Evolutionary conservation across 2,329 filamentous ascomycete genomes (phyloP).

Genomic region (Acephala macrosclerotiorum): DNA sequence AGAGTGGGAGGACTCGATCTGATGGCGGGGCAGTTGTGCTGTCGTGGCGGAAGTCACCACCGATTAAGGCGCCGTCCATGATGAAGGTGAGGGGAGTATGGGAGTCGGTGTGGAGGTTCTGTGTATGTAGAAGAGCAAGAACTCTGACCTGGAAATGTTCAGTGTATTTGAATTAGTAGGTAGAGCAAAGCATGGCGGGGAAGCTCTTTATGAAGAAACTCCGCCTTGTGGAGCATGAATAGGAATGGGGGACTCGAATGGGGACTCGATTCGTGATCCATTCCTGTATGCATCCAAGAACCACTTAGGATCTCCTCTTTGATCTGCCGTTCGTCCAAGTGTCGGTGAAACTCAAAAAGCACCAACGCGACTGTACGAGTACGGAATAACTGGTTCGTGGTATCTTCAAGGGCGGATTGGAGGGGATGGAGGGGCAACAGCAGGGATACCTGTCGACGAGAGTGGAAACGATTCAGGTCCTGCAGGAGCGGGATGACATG

Average conservation of each 20-base stretch:
- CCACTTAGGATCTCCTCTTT: not conserved
- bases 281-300: slow-evolving; percentile 1
- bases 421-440: slow-evolving; percentile 16
- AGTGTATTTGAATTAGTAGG: not conserved
- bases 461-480: slow-evolving; percentile 3
- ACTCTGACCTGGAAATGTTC: not conserved
- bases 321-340: not conserved
- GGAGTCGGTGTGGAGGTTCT: not conserved
- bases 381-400: no score
- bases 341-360: not conserved
- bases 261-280: not conserved
- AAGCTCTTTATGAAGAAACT: not conserved
- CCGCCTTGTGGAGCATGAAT: not conserved
- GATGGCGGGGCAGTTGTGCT: slow-evolving; percentile 55
- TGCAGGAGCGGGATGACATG: slow-evolving; percentile 11
- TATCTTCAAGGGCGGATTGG: slow-evolving; percentile 3
- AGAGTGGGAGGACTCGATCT: slow-evolving; percentile 67
- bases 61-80: slow-evolving; percentile 34
- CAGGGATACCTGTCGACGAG: not conserved
- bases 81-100: not conserved
- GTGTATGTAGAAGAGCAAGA: not conserved
- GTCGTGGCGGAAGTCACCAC: slow-evolving; percentile 62
- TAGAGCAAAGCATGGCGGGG: slow-evolving; percentile 2
- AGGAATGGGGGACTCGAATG: not conserved
- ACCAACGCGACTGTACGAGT: no score